A percentile compares a stretch with the other conserved stretches of the same genome.
phyloP scores from a whole-genome alignment of 2,329 filamentous ascomycete genomes.

The Ascochyta clinopodiicola region DNA sequence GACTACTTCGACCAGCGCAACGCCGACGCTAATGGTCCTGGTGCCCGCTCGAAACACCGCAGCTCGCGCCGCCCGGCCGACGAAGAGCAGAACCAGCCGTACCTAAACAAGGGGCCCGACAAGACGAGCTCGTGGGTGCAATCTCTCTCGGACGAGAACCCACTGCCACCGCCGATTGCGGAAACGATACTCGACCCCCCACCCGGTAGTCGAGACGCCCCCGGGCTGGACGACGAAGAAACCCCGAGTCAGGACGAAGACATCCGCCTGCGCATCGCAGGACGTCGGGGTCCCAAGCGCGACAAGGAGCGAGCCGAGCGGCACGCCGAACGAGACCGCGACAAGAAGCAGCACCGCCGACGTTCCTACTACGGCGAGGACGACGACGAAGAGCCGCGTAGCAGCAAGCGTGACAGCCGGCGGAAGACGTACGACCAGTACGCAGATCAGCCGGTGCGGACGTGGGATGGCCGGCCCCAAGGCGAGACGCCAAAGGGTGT shows the following conservation, averaged over 20 bases:
- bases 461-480: slow-evolving; percentile 52
- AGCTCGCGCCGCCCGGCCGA: slow-evolving; percentile 36
- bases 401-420: slow-evolving; percentile 35
- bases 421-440: slow-evolving; percentile 37
- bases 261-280: slow-evolving; percentile 45
- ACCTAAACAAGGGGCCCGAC: slow-evolving; percentile 50
- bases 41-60: slow-evolving; percentile 30
- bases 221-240: slow-evolving; percentile 43
- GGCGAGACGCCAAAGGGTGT: slow-evolving; percentile 32
- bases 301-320: slow-evolving; percentile 41
- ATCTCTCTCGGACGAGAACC: slow-evolving; percentile 54
- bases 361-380: slow-evolving; percentile 33
- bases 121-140: slow-evolving; percentile 60
- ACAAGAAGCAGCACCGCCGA: slow-evolving; percentile 37
- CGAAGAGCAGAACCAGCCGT: slow-evolving; percentile 42
- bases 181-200: slow-evolving; percentile 56
- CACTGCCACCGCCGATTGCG: slow-evolving; percentile 53
- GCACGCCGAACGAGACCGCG: slow-evolving; percentile 31
- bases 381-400: slow-evolving; percentile 18
- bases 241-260: slow-evolving; percentile 49
- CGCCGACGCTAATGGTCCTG: slow-evolving; percentile 15
- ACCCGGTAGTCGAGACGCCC: slow-evolving; percentile 32
- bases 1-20: slow-evolving; percentile 57
- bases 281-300: slow-evolving; percentile 37
- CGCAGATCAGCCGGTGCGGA: slow-evolving; percentile 43